These are phyloP conservation scores for Phytopythium oedochilum DNA, from an alignment of 352 stramenopile species.

Conservation along the genomic window DNA sequence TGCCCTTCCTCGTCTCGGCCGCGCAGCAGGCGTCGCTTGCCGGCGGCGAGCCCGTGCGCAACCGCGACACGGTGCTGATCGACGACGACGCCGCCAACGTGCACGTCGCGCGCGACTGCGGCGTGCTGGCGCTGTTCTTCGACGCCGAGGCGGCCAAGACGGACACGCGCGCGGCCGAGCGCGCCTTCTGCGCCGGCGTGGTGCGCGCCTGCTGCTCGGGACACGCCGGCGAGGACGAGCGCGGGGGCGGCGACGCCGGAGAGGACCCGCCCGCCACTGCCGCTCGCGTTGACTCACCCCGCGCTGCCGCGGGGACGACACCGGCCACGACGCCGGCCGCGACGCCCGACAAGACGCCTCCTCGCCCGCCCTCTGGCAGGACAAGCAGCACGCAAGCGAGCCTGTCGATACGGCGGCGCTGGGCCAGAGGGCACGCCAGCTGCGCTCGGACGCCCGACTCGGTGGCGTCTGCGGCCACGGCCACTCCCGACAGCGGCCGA, in stretches of 20 bases:
- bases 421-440: neutral
- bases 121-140: constrained; percentile 69
- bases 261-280: neutral
- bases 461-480: neutral
- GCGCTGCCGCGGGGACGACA: neutral
- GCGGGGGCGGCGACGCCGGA: neutral
- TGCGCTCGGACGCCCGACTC: neutral
- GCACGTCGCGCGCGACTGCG: constrained; percentile 65
- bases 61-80: constrained; percentile 69
- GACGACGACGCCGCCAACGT: constrained; percentile 80
- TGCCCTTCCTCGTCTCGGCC: constrained; percentile 71
- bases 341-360: constrained; percentile 5
- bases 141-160: constrained; percentile 25
- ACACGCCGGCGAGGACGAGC: neutral
- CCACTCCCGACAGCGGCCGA: neutral
- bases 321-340: constrained; percentile 6
- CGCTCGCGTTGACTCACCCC: neutral
- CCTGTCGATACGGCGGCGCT: neutral
- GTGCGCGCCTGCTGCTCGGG: neutral
- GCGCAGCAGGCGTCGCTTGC: constrained; percentile 32
- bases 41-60: constrained; percentile 30
- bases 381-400: neutral
- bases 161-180: constrained; percentile 18
- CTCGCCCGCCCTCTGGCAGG: neutral
- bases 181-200: constrained; percentile 40